Conservation (phyloP, 371 early-diverging fungal genomes). For the Mucor sp. region DNA sequence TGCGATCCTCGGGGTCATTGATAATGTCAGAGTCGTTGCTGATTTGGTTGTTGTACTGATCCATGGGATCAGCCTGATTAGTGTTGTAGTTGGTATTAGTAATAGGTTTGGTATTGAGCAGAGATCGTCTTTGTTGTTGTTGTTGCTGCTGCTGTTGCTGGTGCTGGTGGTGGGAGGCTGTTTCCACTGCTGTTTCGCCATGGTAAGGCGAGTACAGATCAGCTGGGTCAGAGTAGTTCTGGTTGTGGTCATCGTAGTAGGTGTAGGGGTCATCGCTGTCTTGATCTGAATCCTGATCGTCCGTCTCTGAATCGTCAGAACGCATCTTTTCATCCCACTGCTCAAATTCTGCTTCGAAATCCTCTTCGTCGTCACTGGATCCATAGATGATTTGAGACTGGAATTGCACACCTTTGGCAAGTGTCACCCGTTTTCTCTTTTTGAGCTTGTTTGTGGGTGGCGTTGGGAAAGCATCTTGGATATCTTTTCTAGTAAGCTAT, state of each 20-base stretch:
- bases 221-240: constrained; percentile 6
- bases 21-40: constrained; percentile 25
- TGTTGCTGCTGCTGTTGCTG: constrained; percentile 1
- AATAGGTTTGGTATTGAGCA: background rate
- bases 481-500: constrained; percentile 45
- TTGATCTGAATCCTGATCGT: constrained; percentile 18
- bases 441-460: constrained; percentile 44
- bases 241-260: constrained; percentile 23
- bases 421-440: constrained; percentile 38
- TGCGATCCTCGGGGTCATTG: constrained; percentile 10
- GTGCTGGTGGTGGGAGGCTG: background rate
- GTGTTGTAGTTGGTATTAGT: background rate
- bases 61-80: background rate
- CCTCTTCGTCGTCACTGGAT: constrained; percentile 59
- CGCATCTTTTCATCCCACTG: constrained; percentile 50
- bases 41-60: background rate
- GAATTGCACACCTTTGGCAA: constrained; percentile 51
- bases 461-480: constrained; percentile 47
- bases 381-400: constrained; percentile 53
- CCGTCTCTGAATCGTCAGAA: constrained; percentile 20
- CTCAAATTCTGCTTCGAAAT: constrained; percentile 47
- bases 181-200: background rate
- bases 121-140: background rate
- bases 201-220: constrained; percentile 10
- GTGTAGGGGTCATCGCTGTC: constrained; percentile 30